These are phyloP conservation scores for Picea abies DNA, from an alignment of 83 land plant species.

Conservation along the genomic window DNA sequence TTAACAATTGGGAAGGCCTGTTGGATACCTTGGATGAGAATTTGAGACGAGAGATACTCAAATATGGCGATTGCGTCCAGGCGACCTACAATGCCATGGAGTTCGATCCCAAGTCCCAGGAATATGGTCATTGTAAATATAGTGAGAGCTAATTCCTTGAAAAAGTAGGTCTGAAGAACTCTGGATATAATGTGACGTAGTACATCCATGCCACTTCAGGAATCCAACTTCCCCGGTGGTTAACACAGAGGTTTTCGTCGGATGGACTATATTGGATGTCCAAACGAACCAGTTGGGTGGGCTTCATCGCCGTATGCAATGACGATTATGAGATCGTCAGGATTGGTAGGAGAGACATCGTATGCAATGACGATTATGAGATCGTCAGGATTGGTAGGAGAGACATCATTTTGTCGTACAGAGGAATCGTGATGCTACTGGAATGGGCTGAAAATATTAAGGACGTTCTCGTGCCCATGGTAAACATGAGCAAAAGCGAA, in stretches of 20 bases:
- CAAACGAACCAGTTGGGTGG: conserved; percentile 34
- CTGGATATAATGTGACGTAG: conserved; percentile 56
- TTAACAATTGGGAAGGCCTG: conserved; percentile 68
- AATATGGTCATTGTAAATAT: conserved; percentile 22
- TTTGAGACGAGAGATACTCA: conserved; percentile 70
- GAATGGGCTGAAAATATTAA: conserved; percentile 75
- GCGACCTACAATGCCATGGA: conserved; percentile 77
- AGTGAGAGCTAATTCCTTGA: conserved; percentile 12
- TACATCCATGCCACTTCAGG: conserved; percentile 58
- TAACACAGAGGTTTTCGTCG: background rate
- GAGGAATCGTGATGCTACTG: conserved; percentile 69
- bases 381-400: conserved; percentile 58
- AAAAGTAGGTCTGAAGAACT: conserved; percentile 32
- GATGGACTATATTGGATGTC: conserved; percentile 15
- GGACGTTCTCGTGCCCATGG: conserved; percentile 43
- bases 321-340: conserved; percentile 22
- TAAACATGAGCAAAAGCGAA: background rate
- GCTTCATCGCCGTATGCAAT: conserved; percentile 19
- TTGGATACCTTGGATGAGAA: conserved; percentile 79
- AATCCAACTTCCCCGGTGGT: conserved; percentile 35
- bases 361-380: no score
- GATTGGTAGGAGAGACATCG: conserved; percentile 75
- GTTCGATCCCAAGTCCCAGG: conserved; percentile 35
- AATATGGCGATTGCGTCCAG: conserved; percentile 81
- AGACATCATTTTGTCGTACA: conserved; percentile 66